Evolutionary conservation across 805 yeast species (phyloP).

Genomic region (Hanseniaspora jakobsenii): DNA sequence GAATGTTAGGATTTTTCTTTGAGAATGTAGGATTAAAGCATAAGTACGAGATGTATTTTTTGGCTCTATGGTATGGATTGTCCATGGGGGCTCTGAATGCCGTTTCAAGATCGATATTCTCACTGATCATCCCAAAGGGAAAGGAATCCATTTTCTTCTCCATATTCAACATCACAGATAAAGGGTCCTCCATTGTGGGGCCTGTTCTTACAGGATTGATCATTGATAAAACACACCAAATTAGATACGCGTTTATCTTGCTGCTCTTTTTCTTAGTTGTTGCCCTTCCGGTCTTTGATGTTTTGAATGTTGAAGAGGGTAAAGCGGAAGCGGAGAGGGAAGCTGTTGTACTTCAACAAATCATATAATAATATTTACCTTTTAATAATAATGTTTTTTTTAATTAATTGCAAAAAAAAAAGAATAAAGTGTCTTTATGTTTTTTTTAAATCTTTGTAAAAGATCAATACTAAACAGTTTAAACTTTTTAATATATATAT

Average conservation of each 20-base stretch:
- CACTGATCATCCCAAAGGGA: slow-evolving; percentile 60
- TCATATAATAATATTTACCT: slow-evolving; percentile 2
- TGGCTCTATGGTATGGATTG: slow-evolving; percentile 66
- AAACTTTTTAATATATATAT: too few relatives aligned
- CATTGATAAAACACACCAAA: slow-evolving; percentile 61
- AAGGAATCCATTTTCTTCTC: slow-evolving; percentile 68
- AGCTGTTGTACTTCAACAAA: slow-evolving; percentile 4
- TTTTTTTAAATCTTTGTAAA: neutral
- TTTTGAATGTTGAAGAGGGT: slow-evolving; percentile 53
- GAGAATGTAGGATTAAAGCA: slow-evolving; percentile 45
- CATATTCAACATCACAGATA: slow-evolving; percentile 64
- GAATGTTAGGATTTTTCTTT: slow-evolving; percentile 52
- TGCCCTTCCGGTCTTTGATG: slow-evolving; percentile 45
- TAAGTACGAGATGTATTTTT: slow-evolving; percentile 52
- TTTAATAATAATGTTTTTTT: neutral
- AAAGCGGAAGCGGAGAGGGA: slow-evolving; percentile 35
- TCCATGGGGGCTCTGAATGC: slow-evolving; percentile 65
- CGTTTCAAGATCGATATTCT: slow-evolving; percentile 53
- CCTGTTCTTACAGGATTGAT: slow-evolving; percentile 62
- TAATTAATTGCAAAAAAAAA: neutral
- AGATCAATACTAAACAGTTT: too few relatives aligned
- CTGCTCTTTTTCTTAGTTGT: slow-evolving; percentile 41
- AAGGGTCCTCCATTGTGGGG: slow-evolving; percentile 65
- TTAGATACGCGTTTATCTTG: slow-evolving; percentile 60
- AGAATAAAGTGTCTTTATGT: neutral